A percentile compares a stretch with the other conserved stretches of the same genome.
These are phyloP conservation scores for Phytopythium boreale DNA, from an alignment of 352 stramenopile genomes.

Conservation along the genomic window DNA sequence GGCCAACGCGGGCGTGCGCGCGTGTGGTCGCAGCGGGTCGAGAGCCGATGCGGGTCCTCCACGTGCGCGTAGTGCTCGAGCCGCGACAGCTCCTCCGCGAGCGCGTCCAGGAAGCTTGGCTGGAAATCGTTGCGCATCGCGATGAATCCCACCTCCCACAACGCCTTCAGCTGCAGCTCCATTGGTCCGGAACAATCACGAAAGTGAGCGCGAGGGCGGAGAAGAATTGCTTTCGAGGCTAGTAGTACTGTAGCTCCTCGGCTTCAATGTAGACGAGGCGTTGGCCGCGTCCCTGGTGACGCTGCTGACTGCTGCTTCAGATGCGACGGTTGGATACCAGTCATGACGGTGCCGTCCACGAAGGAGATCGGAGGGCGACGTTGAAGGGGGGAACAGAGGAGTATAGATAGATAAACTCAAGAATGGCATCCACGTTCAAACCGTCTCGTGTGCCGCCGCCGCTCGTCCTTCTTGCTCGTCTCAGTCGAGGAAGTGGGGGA, in stretches of 20 bases:
- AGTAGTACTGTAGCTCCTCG: no score
- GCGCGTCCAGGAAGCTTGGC: not conserved
- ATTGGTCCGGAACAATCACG: no score
- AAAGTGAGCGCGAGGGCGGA: no score
- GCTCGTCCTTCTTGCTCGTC: not conserved
- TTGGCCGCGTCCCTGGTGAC: no score
- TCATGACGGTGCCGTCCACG: no score
- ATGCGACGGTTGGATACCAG: no score
- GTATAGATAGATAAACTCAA: constrained; percentile 6
- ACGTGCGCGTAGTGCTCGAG: not conserved
- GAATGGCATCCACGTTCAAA: constrained; percentile 5
- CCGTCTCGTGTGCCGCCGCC: not conserved
- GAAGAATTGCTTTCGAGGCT: no score
- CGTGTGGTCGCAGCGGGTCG: not conserved
- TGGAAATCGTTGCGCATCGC: not conserved
- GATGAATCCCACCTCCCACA: no score
- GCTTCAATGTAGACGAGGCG: no score
- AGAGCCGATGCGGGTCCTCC: not conserved
- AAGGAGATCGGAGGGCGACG: not conserved
- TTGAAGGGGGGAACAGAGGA: not conserved
- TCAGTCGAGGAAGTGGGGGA: constrained; percentile 35
- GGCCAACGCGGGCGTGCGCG: not conserved
- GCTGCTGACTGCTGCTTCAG: no score
- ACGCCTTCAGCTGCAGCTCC: no score
- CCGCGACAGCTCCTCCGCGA: not conserved